Conservation (phyloP, 495 filamentous ascomycete genomes). For the Penicillium turbatum region DNA sequence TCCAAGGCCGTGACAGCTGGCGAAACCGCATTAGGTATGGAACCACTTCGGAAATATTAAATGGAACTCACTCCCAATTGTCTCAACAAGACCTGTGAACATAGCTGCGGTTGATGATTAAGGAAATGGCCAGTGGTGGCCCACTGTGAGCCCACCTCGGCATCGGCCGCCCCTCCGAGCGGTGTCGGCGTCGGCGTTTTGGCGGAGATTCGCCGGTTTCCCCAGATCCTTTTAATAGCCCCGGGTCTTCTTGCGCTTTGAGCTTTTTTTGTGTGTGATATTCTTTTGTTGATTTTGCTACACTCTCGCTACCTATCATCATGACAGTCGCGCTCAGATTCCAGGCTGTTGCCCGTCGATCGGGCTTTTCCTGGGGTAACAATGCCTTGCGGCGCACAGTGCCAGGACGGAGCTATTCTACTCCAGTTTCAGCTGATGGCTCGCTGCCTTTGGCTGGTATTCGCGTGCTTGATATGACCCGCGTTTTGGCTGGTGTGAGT, state of each 20-base stretch:
- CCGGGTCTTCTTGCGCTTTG: not conserved
- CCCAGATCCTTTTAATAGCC: conserved; percentile 14
- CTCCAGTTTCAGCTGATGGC: conserved; percentile 22
- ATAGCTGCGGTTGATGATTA: conserved; percentile 48
- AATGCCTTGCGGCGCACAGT: conserved; percentile 19
- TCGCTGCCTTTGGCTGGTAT: conserved; percentile 75
- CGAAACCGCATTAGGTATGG: conserved; percentile 14
- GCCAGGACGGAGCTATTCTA: conserved; percentile 38
- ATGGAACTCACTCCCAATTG: conserved; percentile 70
- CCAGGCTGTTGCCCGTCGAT: conserved; percentile 25
- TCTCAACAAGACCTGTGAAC: conserved; percentile 98
- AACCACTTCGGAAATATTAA: not conserved
- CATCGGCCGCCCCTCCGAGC: conserved; percentile 26
- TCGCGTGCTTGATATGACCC: conserved; percentile 90
- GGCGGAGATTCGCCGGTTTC: conserved; percentile 26
- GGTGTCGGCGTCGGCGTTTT: conserved; percentile 35
- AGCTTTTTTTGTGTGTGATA: conserved; percentile 2
- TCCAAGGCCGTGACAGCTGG: conserved; percentile 79
- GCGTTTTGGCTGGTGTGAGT: conserved; percentile 91
- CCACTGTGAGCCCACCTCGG: conserved; percentile 31
- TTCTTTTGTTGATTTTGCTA: conserved; percentile 1
- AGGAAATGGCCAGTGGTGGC: conserved; percentile 10
- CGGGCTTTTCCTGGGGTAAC: conserved; percentile 18
- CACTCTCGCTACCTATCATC: not conserved
- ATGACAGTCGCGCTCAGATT: conserved; percentile 29